These are phyloP conservation scores for Atkinsonella hypoxylon DNA, from an alignment of 2,329 filamentous ascomycete genomes.

Conservation along the genomic window DNA sequence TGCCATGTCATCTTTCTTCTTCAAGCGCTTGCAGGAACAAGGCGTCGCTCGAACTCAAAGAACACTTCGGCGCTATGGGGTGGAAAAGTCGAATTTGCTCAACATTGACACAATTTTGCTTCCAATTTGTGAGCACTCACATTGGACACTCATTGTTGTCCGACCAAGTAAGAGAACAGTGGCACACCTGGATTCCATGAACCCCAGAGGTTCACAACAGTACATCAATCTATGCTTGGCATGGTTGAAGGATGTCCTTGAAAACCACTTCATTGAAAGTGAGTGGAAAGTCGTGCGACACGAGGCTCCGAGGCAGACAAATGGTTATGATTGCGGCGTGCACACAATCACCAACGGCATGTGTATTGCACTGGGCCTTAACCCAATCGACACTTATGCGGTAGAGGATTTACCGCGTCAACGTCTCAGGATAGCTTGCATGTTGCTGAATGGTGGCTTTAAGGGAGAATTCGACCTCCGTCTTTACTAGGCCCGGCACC, in stretches of 20 bases:
- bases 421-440: slow-evolving; percentile 49
- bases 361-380: slow-evolving; percentile 43
- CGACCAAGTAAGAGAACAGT: slow-evolving; percentile 47
- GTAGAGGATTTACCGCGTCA: slow-evolving; percentile 46
- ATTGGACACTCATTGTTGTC: slow-evolving; percentile 64
- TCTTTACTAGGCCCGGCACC: slow-evolving; percentile 17
- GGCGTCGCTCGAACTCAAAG: slow-evolving; percentile 36
- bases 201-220: slow-evolving; percentile 23
- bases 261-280: slow-evolving; percentile 35
- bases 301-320: slow-evolving; percentile 45
- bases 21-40: slow-evolving; percentile 36
- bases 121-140: slow-evolving; percentile 50
- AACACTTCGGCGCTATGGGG: slow-evolving; percentile 43
- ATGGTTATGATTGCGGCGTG: slow-evolving; percentile 65
- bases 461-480: slow-evolving; percentile 43
- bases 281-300: slow-evolving; percentile 50
- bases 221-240: slow-evolving; percentile 32
- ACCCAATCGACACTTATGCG: slow-evolving; percentile 36
- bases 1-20: slow-evolving; percentile 56
- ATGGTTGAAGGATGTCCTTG: slow-evolving; percentile 48
- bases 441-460: slow-evolving; percentile 57
- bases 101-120: slow-evolving; percentile 56
- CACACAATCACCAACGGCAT: slow-evolving; percentile 65
- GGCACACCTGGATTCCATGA: slow-evolving; percentile 59
- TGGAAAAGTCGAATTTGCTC: slow-evolving; percentile 49